Conservation (phyloP, 2,329 filamentous ascomycete species). For the Stachybotrys elegans region DNA sequence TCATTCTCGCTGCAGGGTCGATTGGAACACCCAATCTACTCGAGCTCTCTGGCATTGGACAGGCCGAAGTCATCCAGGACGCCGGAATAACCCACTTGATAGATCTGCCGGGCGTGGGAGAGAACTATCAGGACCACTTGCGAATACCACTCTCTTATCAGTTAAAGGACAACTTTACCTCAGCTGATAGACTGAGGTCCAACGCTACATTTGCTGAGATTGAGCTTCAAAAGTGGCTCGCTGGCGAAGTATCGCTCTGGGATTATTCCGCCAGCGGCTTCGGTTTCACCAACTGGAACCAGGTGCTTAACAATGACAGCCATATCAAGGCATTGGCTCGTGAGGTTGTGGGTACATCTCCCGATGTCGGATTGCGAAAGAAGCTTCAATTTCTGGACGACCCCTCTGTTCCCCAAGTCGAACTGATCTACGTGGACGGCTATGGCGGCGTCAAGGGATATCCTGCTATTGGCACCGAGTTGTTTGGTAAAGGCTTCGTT, state of each 20-base stretch:
- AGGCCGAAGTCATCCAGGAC: background rate
- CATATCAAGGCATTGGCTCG: background rate
- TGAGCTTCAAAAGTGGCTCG: background rate
- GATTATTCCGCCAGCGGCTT: background rate
- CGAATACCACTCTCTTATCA: background rate
- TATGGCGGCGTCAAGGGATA: background rate
- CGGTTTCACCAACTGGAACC: background rate
- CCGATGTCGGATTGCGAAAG: background rate
- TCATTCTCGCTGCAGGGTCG: background rate
- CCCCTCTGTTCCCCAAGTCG: background rate
- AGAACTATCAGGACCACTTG: constrained; percentile 1
- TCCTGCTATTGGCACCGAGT: background rate
- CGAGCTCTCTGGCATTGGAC: background rate
- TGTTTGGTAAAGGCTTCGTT: background rate
- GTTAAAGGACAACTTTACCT: background rate
- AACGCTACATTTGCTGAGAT: background rate
- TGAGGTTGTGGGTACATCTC: background rate
- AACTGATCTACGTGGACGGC: background rate
- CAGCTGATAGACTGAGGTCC: background rate
- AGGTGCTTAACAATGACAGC: background rate
- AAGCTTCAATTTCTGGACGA: background rate
- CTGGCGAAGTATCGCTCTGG: background rate
- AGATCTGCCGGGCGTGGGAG: background rate
- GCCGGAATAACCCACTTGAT: background rate
- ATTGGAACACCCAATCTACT: background rate